These are phyloP conservation scores for Stenogyne calaminthoides DNA, from an alignment of 305 asterid species.

Conservation along the genomic window DNA sequence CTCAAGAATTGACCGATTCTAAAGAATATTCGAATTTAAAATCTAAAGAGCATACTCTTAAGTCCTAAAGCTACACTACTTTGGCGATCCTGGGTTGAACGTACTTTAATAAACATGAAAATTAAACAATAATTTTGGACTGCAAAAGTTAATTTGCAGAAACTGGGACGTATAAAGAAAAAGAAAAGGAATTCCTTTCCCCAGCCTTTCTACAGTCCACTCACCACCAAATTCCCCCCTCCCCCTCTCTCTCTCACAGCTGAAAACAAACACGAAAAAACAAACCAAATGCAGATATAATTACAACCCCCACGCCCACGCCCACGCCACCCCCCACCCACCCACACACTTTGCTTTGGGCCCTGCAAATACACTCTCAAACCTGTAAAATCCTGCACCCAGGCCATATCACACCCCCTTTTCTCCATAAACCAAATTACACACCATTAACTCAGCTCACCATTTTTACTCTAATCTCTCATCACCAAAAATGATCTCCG, in stretches of 20 bases:
- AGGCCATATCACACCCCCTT: conserved; percentile 8
- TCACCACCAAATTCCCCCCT: too few relatives aligned
- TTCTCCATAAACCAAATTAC: conserved; percentile 44
- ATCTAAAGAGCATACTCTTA: too few relatives aligned
- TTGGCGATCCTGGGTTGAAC: too few relatives aligned
- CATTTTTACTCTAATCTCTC: conserved; percentile 8
- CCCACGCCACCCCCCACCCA: conserved; percentile 22
- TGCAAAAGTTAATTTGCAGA: neutral
- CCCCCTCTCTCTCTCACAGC: conserved; percentile 14
- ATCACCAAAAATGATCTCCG: conserved; percentile 51
- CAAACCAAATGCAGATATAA: conserved; percentile 34
- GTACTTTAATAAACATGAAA: too few relatives aligned
- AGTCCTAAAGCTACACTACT: too few relatives aligned
- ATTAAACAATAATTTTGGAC: neutral
- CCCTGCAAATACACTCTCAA: conserved; percentile 70
- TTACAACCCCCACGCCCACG: conserved; percentile 22
- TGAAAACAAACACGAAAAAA: conserved; percentile 44
- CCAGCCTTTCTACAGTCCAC: neutral
- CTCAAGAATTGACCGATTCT: too few relatives aligned
- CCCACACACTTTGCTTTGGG: conserved; percentile 52
- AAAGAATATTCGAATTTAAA: too few relatives aligned
- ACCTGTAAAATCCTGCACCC: conserved; percentile 35
- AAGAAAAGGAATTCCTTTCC: neutral
- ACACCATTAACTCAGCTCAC: too few relatives aligned
- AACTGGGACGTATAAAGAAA: neutral